Evolutionary conservation across 192 early-diverging fungal genomes (phyloP).

Genomic region (Mortierella alpina): DNA sequence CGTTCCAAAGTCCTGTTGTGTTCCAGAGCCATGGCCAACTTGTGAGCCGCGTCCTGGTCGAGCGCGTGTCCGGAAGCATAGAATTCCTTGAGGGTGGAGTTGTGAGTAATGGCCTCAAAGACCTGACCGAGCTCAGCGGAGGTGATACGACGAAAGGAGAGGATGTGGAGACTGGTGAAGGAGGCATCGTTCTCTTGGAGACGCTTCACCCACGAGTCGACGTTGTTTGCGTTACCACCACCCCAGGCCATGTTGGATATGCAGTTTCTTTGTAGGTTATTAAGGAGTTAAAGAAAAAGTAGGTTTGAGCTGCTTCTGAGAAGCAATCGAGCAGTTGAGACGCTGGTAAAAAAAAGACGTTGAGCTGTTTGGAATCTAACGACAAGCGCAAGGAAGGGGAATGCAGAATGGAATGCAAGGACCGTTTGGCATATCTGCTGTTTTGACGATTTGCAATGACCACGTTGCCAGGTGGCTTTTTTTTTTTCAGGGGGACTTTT

Average conservation of each 20-base stretch:
- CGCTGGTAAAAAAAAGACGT: not conserved
- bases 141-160: conserved; percentile 61
- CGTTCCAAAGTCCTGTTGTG: conserved; percentile 57
- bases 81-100: conserved; percentile 59
- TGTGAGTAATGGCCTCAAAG: conserved; percentile 56
- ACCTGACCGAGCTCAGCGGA: conserved; percentile 54
- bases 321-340: conserved; percentile 3
- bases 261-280: not conserved
- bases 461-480: not conserved
- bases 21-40: conserved; percentile 45
- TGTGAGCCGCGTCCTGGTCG: conserved; percentile 44
- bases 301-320: not conserved
- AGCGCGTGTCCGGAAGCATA: conserved; percentile 64
- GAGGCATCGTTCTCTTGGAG: conserved; percentile 57
- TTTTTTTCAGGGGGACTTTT: not conserved
- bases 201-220: conserved; percentile 63
- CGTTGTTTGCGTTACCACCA: conserved; percentile 56
- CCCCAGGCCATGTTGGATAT: conserved; percentile 63
- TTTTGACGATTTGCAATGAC: no score
- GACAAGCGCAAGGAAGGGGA: not conserved
- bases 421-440: not conserved
- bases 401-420: conserved; percentile 10
- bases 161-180: conserved; percentile 63
- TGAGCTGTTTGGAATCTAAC: not conserved
- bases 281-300: conserved; percentile 10